Conservation (phyloP, 495 filamentous ascomycete genomes). For the Diplogelasinospora grovesii region DNA sequence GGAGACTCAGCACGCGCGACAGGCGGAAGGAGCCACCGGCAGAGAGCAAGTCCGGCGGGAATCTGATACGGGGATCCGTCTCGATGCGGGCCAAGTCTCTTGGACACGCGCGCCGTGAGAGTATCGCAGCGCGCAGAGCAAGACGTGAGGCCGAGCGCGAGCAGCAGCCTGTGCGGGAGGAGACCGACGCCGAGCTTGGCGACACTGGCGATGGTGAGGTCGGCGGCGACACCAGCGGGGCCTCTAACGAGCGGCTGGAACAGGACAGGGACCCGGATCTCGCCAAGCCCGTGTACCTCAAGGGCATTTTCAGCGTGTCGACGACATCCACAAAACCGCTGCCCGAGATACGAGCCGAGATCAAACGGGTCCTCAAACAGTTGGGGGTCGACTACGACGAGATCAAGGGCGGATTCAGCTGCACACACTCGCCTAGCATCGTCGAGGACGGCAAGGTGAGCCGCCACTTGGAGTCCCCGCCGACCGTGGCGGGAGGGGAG, state of each 20-base stretch:
- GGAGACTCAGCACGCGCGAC: constrained; percentile 84
- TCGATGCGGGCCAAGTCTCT: constrained; percentile 80
- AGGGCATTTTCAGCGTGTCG: constrained; percentile 94
- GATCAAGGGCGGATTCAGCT: constrained; percentile 90
- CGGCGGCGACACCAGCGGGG: constrained; percentile 37
- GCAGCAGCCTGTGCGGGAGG: constrained; percentile 55
- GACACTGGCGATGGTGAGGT: constrained; percentile 21
- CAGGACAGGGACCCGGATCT: constrained; percentile 52
- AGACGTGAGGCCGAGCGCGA: constrained; percentile 47
- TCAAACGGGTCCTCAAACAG: constrained; percentile 82
- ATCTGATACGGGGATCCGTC: constrained; percentile 38
- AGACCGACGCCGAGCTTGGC: constrained; percentile 60
- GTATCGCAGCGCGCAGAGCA: constrained; percentile 73
- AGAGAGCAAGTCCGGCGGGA: constrained; percentile 29
- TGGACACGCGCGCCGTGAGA: constrained; percentile 82
- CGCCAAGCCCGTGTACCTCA: constrained; percentile 90
- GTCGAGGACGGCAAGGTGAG: constrained; percentile 51
- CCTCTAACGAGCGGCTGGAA: constrained; percentile 44
- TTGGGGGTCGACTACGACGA: constrained; percentile 86
- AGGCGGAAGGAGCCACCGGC: constrained; percentile 53
- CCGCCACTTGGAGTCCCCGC: constrained; percentile 1
- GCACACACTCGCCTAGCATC: constrained; percentile 81
- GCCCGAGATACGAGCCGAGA: constrained; percentile 75
- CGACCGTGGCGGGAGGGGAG: constrained; percentile 47
- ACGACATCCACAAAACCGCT: constrained; percentile 93